phyloP scores from a whole-genome alignment of 805 yeast species.

The Candida anglica region DNA sequence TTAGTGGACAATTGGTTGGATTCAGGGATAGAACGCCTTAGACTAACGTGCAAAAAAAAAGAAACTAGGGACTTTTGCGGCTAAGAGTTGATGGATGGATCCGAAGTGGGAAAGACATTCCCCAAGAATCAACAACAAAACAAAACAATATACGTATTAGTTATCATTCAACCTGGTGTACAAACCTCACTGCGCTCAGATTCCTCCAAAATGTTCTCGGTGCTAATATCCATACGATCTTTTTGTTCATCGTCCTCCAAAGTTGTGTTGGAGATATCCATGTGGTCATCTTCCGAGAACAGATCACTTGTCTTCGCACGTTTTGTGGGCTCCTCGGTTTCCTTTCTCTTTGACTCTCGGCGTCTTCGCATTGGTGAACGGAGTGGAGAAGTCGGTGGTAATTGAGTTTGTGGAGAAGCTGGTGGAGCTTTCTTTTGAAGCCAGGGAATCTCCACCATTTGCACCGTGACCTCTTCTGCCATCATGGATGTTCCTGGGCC shows the following conservation, averaged over 20 bases:
- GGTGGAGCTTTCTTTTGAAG: neutral
- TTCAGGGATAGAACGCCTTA: too few species aligned
- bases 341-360: neutral
- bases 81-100: too few species aligned
- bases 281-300: slow-evolving; percentile 6
- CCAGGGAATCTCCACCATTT: neutral
- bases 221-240: slow-evolving; percentile 7
- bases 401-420: neutral
- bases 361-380: slow-evolving; percentile 4
- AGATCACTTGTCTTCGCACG: slow-evolving; percentile 1
- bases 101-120: too few species aligned
- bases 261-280: slow-evolving; percentile 8
- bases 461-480: slow-evolving; percentile 2
- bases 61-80: too few species aligned
- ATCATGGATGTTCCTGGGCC: neutral
- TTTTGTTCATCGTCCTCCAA: slow-evolving; percentile 5
- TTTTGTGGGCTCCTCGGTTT: slow-evolving; percentile 3
- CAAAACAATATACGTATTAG: too few species aligned
- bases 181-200: slow-evolving; percentile 2
- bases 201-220: slow-evolving; percentile 3
- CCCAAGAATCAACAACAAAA: too few species aligned
- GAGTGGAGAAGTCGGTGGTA: neutral
- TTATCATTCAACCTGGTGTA: slow-evolving; percentile 2
- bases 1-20: too few species aligned
- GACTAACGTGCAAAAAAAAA: too few species aligned